Evolutionary conservation across 23 red algal genomes (phyloP), one percentile per base, ranked within the genome.

Genomic region (Gracilaria caudata): DNA sequence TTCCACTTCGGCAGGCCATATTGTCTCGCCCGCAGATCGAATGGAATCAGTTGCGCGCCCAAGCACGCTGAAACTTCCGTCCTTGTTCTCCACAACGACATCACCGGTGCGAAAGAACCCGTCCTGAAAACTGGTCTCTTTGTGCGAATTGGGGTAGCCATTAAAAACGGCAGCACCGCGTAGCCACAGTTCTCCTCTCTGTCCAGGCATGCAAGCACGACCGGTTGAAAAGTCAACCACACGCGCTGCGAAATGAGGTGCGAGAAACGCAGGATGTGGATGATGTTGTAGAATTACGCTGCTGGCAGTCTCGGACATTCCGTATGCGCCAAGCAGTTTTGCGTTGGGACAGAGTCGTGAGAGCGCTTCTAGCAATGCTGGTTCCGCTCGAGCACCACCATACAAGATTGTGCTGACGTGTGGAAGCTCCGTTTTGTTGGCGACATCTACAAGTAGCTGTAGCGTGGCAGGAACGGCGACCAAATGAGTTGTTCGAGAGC

Each of bases 271-370:
- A 20, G 53, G 34, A 10, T 35, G 16, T 12, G 60, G 34, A 81
- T 90, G 85, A 21, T 94, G 23, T 7, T 73, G 23, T 33, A 95
- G 78, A 45, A 86, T 83, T 4, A 95, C 29, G 19, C 41, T 77
- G 45, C 79, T 86, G 20, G 93, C 93, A 23, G 93, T 68, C 40
- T 95, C 93, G 10, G 93, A 90, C 77, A 95, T 89, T 44, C 93
- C 86, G 47, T 90, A 95, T 8, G 93, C 93, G 29, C 73, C 93
- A 35, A 90, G 32, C 51, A 95, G 6, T 54, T 33, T 37, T 16
- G 77, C 86, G 39, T 24, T 41, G 1, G 93, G 93, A 74, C 87
- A 95, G 24, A 81, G 51, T 17, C 49, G 60, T 32, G 35, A 64
- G 21, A 59, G 38, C 2, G 37, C 43, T 17, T 25, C 36, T 26